Conservation (phyloP, 768 basidiomycete species). For the Kwoniella europaea region DNA sequence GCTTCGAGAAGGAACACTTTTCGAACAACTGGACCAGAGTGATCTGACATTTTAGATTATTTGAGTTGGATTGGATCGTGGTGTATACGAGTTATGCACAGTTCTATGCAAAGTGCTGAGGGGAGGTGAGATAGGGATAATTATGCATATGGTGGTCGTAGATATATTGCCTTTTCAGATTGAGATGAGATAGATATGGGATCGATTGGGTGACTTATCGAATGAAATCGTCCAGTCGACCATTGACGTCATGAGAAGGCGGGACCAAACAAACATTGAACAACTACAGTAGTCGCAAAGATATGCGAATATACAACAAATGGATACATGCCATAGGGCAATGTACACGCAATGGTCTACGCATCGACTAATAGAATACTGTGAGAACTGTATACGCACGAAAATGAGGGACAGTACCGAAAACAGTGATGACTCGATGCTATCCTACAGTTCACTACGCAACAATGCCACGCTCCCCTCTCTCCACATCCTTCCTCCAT, state of each 20-base stretch:
- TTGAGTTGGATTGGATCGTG: neutral
- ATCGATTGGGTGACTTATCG: neutral
- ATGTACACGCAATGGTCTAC: too few species aligned
- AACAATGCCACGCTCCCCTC: conserved; percentile 39
- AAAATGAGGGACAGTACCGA: too few species aligned
- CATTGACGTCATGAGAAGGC: neutral
- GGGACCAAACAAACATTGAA: neutral
- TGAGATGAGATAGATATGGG: neutral
- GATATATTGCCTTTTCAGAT: neutral
- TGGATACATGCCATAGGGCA: too few species aligned
- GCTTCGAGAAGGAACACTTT: conserved; percentile 47
- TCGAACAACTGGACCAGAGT: conserved; percentile 31
- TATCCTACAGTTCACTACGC: conserved; percentile 1
- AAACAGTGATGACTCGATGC: too few species aligned
- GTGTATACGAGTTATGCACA: neutral
- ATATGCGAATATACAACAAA: neutral
- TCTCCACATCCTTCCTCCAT: conserved; percentile 40
- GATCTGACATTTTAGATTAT: conserved; percentile 1
- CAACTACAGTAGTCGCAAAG: too few species aligned
- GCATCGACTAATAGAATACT: too few species aligned
- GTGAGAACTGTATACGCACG: too few species aligned
- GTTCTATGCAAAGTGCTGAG: neutral
- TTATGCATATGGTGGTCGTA: neutral
- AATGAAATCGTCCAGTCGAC: neutral
- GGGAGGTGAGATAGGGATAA: neutral